Evolutionary conservation across 2,329 filamentous ascomycete species (phyloP).

Genomic region (Phymatotrichopsis omnivora): DNA sequence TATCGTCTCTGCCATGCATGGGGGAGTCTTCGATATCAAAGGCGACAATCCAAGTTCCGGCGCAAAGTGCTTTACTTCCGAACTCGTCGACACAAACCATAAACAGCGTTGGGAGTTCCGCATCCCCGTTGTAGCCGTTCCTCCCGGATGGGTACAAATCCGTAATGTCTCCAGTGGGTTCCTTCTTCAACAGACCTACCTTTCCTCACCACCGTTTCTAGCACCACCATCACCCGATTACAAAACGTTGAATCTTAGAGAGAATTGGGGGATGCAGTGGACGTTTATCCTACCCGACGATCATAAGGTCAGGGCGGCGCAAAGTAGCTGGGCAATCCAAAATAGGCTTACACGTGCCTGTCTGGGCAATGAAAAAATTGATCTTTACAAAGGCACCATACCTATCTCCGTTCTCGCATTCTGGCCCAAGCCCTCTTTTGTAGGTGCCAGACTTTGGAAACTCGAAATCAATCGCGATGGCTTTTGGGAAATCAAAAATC

Average conservation of each 20-base stretch:
- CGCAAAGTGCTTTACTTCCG: no score
- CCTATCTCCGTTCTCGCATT: no score
- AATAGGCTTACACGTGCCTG: neutral
- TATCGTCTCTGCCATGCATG: neutral
- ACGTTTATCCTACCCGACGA: neutral
- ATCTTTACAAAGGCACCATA: neutral
- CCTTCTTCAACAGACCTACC: neutral
- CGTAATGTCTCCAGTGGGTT: neutral
- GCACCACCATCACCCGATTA: neutral
- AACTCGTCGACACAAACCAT: neutral
- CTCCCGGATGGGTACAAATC: neutral
- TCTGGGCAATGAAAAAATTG: neutral
- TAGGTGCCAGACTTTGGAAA: no score
- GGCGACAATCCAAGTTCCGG: neutral
- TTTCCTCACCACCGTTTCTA: neutral
- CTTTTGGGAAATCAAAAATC: no score
- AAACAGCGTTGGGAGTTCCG: neutral
- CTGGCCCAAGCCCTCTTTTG: no score
- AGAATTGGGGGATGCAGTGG: conserved; percentile 1
- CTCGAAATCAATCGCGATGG: no score
- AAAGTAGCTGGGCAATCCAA: neutral
- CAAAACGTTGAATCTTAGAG: neutral
- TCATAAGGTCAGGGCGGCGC: neutral
- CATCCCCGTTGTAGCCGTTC: neutral
- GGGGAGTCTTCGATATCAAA: neutral